Base-by-base conservation (phyloP, 306 rosid genomes). In the Quercus suber region DNA sequence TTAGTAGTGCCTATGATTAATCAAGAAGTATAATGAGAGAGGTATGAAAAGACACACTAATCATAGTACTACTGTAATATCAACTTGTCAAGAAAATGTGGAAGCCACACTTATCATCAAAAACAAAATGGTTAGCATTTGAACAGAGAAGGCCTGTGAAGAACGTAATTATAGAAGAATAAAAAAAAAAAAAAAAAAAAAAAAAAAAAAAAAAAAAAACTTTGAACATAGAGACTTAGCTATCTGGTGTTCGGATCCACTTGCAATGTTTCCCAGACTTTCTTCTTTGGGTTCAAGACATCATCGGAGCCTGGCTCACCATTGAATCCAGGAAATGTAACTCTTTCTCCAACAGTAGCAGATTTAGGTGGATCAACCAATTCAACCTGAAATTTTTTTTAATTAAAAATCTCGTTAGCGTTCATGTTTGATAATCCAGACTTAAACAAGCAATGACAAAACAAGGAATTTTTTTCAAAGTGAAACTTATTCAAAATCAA, bases 231-330 rank as follows among this genome's bases (percentile, higher is more conserved):
- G n/a, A n/a, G n/a, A n/a, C n/a, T n/a, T n/a, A n/a, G n/a, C n/a
- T n/a, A n/a, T n/a, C n/a, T n/a, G n/a, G n/a, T n/a, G n/a, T n/a
- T n/a, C n/a, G n/a, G n/a, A 85, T 92, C 94, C 0, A 92, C 99
- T 78, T 95, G 98, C 89, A 95, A 78, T 9, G 98, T 89, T 69
- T 95, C 99, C 95, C 95, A 95, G 3, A 95, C 94, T 80, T 90
- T 92, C 90, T 92, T 95, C 88, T 95, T 95, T 2, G 99, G 98
- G 84, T 95, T 95, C 49, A 95, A 76, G 25, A 91, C 80, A 20
- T 87, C 90, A 71, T 92, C 98, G 5, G 99, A 23, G 23, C 23
- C 23, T 23, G 23, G 92, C 79, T 80, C 80, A n/a, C 99, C 98
- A 80, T 84, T 88, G 13, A 70, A 71, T 35, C 98, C 99, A 0